Evolutionary conservation across 805 yeast species (phyloP), one percentile per base, ranked within the genome.

Genomic region (Metschnikowia baotianmanensis): DNA sequence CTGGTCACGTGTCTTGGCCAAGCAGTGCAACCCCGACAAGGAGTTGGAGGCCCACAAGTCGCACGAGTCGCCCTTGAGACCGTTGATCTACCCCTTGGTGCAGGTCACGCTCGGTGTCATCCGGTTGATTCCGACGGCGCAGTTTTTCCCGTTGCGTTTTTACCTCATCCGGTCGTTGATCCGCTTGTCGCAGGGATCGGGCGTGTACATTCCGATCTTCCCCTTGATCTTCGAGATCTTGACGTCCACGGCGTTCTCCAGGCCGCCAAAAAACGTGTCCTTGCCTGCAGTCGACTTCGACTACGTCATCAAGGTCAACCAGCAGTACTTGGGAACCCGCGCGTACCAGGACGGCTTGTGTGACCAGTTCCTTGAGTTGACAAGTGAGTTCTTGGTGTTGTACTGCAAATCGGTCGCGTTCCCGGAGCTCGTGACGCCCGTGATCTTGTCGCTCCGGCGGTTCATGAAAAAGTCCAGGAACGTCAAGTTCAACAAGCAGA

Each of bases 61-160:
- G 43, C 74, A 74, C 39, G 83, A 78, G 52, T 77, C 83, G 27
- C 84, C 90, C 16, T 68, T 91, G 56, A 77, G 84, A 56, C 89
- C 88, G 52, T 73, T 93, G 50, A 83, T 91, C 38, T 95, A 91
- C 60, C 99, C 99, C 18, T 74, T 91, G 55, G 96, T 91, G 31
- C 99, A 93, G 70, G 96, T 93, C 29, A 88, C 97, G 1, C 72
- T 93, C 47, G 98, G 99, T 52, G 79, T 93, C 18, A 81, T 87
- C 47, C 80, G 90, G 57, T 74, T 93, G 57, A 86, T 91, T 42
- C 96, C 97, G 50, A 83, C 96, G 5, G 86, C 96, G 5, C 96
- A 88, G 62, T 93, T 85, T 59, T 86, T 89, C 74, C 98, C 99
- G 28, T 71, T 91, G 54, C 79, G 98, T 63, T 91, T 93, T 63